Evolutionary conservation across 331 rosid genomes (phyloP), one percentile per base, ranked within the genome.

Genomic region (Dryas integrifolia): DNA sequence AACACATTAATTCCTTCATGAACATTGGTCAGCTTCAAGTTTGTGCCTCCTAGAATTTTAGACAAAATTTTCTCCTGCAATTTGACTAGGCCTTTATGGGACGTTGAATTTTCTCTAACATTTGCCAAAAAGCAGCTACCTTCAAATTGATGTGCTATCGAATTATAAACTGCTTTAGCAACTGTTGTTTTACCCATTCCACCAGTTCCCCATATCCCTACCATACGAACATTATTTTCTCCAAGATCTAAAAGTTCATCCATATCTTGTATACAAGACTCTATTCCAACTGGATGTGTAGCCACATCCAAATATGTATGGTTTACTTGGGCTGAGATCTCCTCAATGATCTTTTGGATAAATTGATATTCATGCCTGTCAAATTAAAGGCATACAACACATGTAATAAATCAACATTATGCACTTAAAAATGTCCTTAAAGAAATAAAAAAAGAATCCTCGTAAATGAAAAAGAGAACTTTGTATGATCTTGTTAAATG

Each of bases 191-290:
- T 30, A 30, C 35, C 35, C 35, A 30, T 30, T 30, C 67, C 67
- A 62, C 67, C 67, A 3, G 14, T 0, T 4, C 71, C 58, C 71
- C 71, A 66, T 6, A 48, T 26, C 2, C 71, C 71, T 46, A 47
- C 14, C 57, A 66, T 66, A 0, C 13, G 1, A 6, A 47, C 26
- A 12, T 0, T 13, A 0, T 6, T 0, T 10, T 7, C 12, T 12
- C 30, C 13, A 0, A 1, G 1, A 11, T 6, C 3, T 48, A 66
- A 26, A 26, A 24, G 12, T 14, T 11, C 10, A 3, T 5, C 0
- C 5, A 65, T 13, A 7, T 41, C 15, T 41, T 8, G 14, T 0
- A 4, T 16, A 63, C 6, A 10, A 11, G 56, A 26, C 12, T 47
- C 45, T 26, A 66, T 12, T 47, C 44, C 58, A 66, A 66, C 0